Percentiles rank a stretch among this genome's conserved stretches.
Conservation (phyloP, 805 yeast species). For the Ogataea angusta region DNA sequence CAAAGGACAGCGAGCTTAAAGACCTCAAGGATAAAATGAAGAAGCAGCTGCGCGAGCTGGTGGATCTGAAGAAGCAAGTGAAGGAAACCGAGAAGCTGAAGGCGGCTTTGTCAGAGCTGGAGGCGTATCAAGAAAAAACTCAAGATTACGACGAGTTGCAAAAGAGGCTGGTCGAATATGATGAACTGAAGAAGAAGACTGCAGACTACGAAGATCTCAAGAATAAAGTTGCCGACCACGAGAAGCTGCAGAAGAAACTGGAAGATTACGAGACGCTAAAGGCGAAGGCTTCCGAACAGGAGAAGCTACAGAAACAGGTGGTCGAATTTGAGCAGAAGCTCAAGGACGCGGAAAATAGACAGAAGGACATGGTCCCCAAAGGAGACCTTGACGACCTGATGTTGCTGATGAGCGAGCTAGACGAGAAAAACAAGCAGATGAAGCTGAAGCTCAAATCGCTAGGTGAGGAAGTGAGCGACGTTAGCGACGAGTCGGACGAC, state of each 20-base stretch:
- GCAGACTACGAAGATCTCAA: constrained; percentile 12
- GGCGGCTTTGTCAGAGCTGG: background rate
- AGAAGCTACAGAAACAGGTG: background rate
- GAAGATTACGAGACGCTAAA: constrained; percentile 13
- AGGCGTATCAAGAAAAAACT: background rate
- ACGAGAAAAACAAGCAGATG: constrained; percentile 60
- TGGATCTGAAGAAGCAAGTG: constrained; percentile 5
- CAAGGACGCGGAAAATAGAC: background rate
- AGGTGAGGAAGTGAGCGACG: constrained; percentile 60
- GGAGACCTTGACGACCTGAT: constrained; percentile 70
- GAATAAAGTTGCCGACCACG: constrained; percentile 41
- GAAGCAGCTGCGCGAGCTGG: constrained; percentile 1
- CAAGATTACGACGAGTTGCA: background rate
- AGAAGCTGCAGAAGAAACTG: constrained; percentile 6
- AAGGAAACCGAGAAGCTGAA: constrained; percentile 5
- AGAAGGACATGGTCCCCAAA: constrained; percentile 39
- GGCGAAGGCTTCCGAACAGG: constrained; percentile 1
- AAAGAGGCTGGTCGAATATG: background rate
- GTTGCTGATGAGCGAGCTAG: constrained; percentile 73
- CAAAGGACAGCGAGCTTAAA: constrained; percentile 1
- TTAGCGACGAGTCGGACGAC: constrained; percentile 54
- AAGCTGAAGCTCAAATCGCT: constrained; percentile 47
- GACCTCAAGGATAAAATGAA: constrained; percentile 1
- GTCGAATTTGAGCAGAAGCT: constrained; percentile 6
- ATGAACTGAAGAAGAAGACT: constrained; percentile 1